Base-by-base conservation (phyloP, 208 protist species). In the Trypanosoma brucei region DNA sequence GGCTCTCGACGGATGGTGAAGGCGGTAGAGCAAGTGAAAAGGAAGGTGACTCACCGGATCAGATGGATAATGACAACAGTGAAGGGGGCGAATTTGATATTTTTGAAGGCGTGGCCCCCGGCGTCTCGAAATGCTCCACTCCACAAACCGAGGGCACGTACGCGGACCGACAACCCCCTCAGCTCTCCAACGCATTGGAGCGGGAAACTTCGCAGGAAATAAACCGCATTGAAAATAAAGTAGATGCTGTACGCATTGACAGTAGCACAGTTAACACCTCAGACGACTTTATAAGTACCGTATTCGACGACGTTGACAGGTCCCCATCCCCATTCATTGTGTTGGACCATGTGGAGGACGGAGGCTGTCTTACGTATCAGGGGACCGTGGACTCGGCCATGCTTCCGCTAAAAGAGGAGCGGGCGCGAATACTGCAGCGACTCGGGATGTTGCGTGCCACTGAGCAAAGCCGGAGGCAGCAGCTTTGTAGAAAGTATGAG, bases 251-350 rank as follows among this genome's bases (percentile, higher is more conserved):
- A 6, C 11, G 6, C 42, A 11, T 6, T 46, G 11, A 11, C 11
- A 11, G 8, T 11, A 11, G 42, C 11, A 33, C 31, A 9, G 9
- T n/a, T 13, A 44, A 35, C 40, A 30, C 4, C 3, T 14, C 22
- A 30, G 7, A 39, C 31, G 34, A 42, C 50, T 34, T 42, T 50
- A 13, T 35, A 1, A 22, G 37, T 34, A 35, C 7, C 8, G 1
- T 3, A 22, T 22, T 6, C 3, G 36, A 48, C 36, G 37, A 55
- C 36, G 2, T 42, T 37, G 36, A 45, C n/a, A 60, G 68, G 4
- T 48, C 68, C 1, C 50, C 59, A 8, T 73, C 68, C 2, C 68
- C 68, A 3, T 73, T 73, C 51, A 48, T 73, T 13, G 33, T 73
- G 36, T 48, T 73, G 44, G 45, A 36, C 40, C 58, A 67, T 51